These are phyloP conservation scores for Phialophora macrospora DNA, from an alignment of 2,329 filamentous ascomycete species.

Conservation along the genomic window DNA sequence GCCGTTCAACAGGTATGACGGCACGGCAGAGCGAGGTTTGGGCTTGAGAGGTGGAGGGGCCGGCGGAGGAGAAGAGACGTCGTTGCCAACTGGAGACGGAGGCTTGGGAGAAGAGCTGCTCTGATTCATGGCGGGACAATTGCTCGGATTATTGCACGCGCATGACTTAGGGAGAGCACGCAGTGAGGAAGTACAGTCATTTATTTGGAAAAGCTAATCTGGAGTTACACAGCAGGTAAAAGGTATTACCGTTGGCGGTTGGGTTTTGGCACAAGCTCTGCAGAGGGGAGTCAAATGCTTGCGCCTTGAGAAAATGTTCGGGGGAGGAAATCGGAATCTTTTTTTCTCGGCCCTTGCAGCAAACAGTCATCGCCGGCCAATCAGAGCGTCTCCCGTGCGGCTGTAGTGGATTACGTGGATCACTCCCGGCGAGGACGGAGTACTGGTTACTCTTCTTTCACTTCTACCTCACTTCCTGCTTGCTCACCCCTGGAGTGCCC, in stretches of 20 bases:
- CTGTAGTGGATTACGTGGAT: background rate
- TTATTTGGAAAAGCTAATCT: background rate
- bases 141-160: constrained; percentile 2
- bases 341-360: constrained; percentile 15
- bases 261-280: background rate
- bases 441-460: background rate
- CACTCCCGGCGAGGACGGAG: background rate
- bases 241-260: background rate
- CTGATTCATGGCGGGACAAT: constrained; percentile 30
- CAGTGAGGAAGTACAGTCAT: background rate
- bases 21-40: constrained; percentile 59
- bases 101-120: constrained; percentile 26
- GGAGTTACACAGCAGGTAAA: background rate
- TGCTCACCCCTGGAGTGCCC: no score
- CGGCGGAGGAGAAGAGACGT: background rate
- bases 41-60: constrained; percentile 36
- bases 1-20: constrained; percentile 63
- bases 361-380: constrained; percentile 2
- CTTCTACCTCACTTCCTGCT: background rate
- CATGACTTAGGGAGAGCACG: constrained; percentile 4
- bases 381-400: background rate
- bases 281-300: background rate
- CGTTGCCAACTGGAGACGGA: constrained; percentile 21
- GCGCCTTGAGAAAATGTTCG: background rate
- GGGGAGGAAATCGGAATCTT: constrained; percentile 14